A percentile compares a stretch with the other conserved stretches of the same genome.
Evolutionary conservation across 805 yeast species (phyloP).

Genomic region (Hanseniaspora nectarophila): DNA sequence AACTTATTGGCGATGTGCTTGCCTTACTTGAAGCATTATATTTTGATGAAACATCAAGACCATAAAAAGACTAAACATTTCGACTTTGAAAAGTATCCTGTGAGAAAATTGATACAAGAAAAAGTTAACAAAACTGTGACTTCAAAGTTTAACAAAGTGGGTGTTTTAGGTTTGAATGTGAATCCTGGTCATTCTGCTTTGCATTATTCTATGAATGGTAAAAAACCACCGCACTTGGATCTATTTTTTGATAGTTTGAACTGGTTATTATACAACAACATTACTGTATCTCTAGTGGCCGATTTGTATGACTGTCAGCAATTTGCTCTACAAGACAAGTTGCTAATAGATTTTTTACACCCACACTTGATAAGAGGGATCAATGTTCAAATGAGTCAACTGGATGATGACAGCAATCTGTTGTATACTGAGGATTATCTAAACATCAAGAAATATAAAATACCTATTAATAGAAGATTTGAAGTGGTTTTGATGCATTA

Average conservation of each 20-base stretch:
- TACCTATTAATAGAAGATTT: slow-evolving; percentile 30
- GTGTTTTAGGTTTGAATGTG: slow-evolving; percentile 1
- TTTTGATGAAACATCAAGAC: neutral
- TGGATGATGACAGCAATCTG: slow-evolving; percentile 22
- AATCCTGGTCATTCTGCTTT: slow-evolving; percentile 25
- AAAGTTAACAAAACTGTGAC: neutral
- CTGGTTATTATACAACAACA: slow-evolving; percentile 34
- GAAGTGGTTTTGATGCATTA: slow-evolving; percentile 35
- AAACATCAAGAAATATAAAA: slow-evolving; percentile 22
- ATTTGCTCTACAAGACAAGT: slow-evolving; percentile 41
- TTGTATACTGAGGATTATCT: slow-evolving; percentile 18
- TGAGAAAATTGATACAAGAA: neutral
- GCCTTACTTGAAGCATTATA: slow-evolving; percentile 3
- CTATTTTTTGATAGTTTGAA: slow-evolving; percentile 31
- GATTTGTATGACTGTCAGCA: slow-evolving; percentile 38
- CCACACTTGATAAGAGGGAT: slow-evolving; percentile 47
- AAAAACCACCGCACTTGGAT: slow-evolving; percentile 28
- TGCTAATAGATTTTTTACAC: slow-evolving; percentile 42
- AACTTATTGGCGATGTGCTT: neutral
- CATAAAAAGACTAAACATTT: neutral
- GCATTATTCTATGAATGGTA: slow-evolving; percentile 32
- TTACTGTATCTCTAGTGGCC: slow-evolving; percentile 40
- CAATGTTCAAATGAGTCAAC: slow-evolving; percentile 35
- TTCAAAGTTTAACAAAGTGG: neutral
- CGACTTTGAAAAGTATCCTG: neutral